Conservation (phyloP, 1,284 basidiomycete species). For the Malassezia caprae region DNA sequence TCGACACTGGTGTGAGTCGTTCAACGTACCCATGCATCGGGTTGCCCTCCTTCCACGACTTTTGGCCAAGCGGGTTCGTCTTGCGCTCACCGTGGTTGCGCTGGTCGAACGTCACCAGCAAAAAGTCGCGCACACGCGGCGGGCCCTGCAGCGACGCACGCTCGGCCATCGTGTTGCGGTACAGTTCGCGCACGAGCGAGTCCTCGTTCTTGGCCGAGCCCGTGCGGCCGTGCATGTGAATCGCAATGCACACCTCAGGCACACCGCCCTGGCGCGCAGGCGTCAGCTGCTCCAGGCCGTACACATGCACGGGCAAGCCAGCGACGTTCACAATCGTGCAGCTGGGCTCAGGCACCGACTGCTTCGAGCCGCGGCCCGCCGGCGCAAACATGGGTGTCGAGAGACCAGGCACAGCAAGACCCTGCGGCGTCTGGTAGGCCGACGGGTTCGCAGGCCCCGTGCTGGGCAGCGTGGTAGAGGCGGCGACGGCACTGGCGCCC, state of each 20-base stretch:
- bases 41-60: slow-evolving; percentile 47
- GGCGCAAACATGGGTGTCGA: neutral
- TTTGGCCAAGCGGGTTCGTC: slow-evolving; percentile 37
- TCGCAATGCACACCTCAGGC: slow-evolving; percentile 33
- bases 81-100: slow-evolving; percentile 48
- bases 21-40: slow-evolving; percentile 24
- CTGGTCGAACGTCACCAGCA: slow-evolving; percentile 48
- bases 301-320: slow-evolving; percentile 40
- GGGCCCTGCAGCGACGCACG: slow-evolving; percentile 15
- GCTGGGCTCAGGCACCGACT: neutral
- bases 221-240: slow-evolving; percentile 43
- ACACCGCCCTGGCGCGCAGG: slow-evolving; percentile 7
- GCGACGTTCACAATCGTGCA: slow-evolving; percentile 27
- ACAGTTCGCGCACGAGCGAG: slow-evolving; percentile 33
- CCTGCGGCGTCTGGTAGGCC: neutral
- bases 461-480: neutral
- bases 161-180: slow-evolving; percentile 21
- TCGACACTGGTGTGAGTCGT: slow-evolving; percentile 29
- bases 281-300: slow-evolving; percentile 35
- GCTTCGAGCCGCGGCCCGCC: neutral
- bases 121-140: slow-evolving; percentile 27
- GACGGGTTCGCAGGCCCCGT: neutral
- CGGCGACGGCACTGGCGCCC: neutral
- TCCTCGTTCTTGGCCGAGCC: slow-evolving; percentile 37
- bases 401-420: neutral